Base-by-base conservation (phyloP, 345 rosid species). In the Odontarrhena argentea region DNA sequence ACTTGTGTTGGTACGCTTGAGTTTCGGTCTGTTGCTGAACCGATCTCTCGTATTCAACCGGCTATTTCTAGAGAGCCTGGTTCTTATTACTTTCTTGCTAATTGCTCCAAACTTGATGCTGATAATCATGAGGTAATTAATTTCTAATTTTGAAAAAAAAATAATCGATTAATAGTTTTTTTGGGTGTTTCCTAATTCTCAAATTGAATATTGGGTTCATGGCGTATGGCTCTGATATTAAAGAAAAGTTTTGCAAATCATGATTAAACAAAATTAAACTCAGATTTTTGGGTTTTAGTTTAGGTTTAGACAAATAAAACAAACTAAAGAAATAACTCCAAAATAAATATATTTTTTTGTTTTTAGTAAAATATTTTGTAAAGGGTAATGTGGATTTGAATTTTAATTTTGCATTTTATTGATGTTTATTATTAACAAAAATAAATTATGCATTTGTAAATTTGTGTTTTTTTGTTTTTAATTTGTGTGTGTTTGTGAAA, bases 1-100 rank as follows among this genome's bases (percentile, higher is more conserved):
- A 94, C 97, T 43, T 94, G 99, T 42, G 97, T 94, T 15, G 99
- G 97, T 30, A 94, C 99, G 13, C 85, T 91, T 24, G 99, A 91
- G 70, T 94, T 94, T 61, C 84, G 97, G 47, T 88, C 96, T 0
- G 95, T 91, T 13, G 92, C 88, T 11, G 99, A 94, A 55, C 96
- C 97, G 18, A 87, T 94, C 45, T 80, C 79, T 50, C 83, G 78
- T 75, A 91, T 94, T 45, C 99, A 94, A 68, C 74, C 93, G 38
- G 83, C 97, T 12, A 77, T 94, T 75, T 79, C 96, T 5, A 38
- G 85, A 38, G 79, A 76, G 52, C 93, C 97, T 5, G 79, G 81
- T 75, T 94, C 99, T 1, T 86, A 91, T 78, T 91, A 91, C 72
- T 94, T 81, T 53, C 69, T 91, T 26, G 97, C 99, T 74, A 82